These are phyloP conservation scores for Salisapilia sapeloensis DNA, from an alignment of 352 stramenopile species.

Conservation along the genomic window DNA sequence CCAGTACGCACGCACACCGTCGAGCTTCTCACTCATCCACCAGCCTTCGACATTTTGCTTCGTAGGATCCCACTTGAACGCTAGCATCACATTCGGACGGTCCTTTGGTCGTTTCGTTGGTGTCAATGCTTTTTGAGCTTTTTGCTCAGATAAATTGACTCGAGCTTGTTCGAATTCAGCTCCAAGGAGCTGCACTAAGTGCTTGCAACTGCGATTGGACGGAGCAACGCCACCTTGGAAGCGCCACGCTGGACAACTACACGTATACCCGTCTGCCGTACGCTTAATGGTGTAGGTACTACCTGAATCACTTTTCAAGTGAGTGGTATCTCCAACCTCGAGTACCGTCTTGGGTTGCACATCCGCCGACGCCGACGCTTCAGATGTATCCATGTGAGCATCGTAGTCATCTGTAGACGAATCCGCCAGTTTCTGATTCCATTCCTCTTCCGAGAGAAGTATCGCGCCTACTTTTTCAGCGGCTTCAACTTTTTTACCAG, in stretches of 20 bases:
- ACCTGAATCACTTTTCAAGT: conserved; percentile 27
- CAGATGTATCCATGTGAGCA: not conserved
- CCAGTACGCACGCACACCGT: conserved; percentile 54
- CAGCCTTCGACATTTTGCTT: conserved; percentile 35
- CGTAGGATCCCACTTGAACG: conserved; percentile 47
- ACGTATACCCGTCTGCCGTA: conserved; percentile 28
- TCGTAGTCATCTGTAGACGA: conserved; percentile 2
- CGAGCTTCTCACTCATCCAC: conserved; percentile 69
- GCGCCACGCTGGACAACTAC: conserved; percentile 46
- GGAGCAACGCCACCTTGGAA: conserved; percentile 33
- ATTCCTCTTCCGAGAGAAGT: conserved; percentile 15
- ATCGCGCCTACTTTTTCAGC: conserved; percentile 10
- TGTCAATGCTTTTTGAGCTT: conserved; percentile 4
- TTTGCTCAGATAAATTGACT: conserved; percentile 4
- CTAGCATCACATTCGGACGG: conserved; percentile 35
- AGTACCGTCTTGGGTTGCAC: conserved; percentile 16
- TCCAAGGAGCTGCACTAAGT: conserved; percentile 31
- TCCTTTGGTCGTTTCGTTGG: too few relatives aligned
- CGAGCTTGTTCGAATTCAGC: conserved; percentile 19
- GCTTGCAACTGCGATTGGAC: conserved; percentile 37
- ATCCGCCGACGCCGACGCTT: conserved; percentile 4
- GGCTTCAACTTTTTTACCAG: conserved; percentile 12
- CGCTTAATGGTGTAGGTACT: conserved; percentile 36
- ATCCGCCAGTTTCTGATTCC: conserved; percentile 7
- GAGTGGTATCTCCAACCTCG: conserved; percentile 16